Evolutionary conservation across 495 filamentous ascomycete species (phyloP), one percentile per base, ranked within the genome.

Genomic region (Copromyces sp.): DNA sequence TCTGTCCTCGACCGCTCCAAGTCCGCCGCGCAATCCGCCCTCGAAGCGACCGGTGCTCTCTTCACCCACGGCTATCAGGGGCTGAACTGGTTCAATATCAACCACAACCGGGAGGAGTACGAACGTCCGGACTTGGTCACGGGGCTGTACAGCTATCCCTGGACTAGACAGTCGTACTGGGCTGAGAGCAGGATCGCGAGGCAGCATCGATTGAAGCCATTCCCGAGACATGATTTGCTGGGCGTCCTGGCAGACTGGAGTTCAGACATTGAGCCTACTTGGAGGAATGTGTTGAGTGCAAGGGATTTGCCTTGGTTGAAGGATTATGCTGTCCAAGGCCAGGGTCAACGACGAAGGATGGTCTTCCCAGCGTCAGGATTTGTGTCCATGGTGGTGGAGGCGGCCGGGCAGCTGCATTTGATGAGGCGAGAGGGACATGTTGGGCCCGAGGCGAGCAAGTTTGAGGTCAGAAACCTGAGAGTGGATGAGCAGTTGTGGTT

Each of bases 61-160:
- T 84, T 81, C 68, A 71, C 80, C 17, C 74, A 77, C 69, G 82
- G 81, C 35, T 84, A 86, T 6, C 77, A 77, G 32, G 73, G 73
- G 24, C 76, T 88, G 0, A 47, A 79, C 74, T 81, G 80, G 72
- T 78, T 75, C 73, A 75, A 79, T 69, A 73, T 81, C 78, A 81
- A 81, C 68, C 77, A 82, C 65, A 74, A 78, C 53, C 47, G 73
- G 68, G 74, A 79, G 61, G 81, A 82, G 75, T 69, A 73, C 16
- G 78, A 81, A 69, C 75, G 74, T 38, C 81, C 82, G 16, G 87
- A 88, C 1, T 24, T 81, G 2, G 68, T 88, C 3, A 37, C 79
- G 6, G 82, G 85, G 29, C 75, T 89, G 29, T 85, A 82, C 32
- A 68, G 79, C 3, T 90, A 90, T 59, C 81, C 86, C 0, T 89